Evolutionary conservation across 23 red algal genomes (phyloP), one percentile per base, ranked within the genome.

Genomic region (Gracilaria domingensis): DNA sequence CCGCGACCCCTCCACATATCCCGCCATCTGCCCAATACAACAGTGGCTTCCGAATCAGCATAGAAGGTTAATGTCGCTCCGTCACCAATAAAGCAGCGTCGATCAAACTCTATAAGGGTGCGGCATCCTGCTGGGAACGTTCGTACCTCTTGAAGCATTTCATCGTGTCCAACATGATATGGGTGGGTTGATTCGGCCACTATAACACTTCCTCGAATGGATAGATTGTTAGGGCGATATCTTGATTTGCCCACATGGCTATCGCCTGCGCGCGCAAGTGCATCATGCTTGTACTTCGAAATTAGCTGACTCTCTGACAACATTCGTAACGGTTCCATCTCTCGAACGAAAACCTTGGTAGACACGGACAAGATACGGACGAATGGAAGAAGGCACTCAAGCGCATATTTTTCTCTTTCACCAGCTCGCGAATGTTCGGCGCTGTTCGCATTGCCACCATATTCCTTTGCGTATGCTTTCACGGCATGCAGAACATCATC

Each of bases 181-280:
- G 86, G 86, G 42, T 89, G 86, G 18, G 72, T 23, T 49, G 86
- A 89, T 73, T 89, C 86, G 69, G 86, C 54, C 11, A 89, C 57
- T 7, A 70, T 73, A 24, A 37, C 53, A 67, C 37, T 53, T 25
- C 61, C 65, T 32, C 83, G 83, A 45, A 86, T 75, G 44, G 33
- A 13, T 5, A 7, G 18, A 21, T 21, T 71, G 50, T 39, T 74
- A 35, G 34, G 65, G 23, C 83, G 59, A 49, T 54, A 35, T 18
- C 35, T 13, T 30, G 42, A 44, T 50, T 49, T 64, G 66, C 29
- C 32, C 8, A 59, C 5, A 30, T 84, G 0, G 32, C 66, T 56
- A 18, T 39, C 53, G 20, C 34, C 36, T 24, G 57, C 58, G 0
- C 71, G 38, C 23, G 54, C 72, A 80, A 89, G 86, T 25, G 86